A percentile compares a stretch with the other conserved stretches of the same genome.
Conservation (phyloP, 768 basidiomycete genomes). For the Pluteus cervinus region DNA sequence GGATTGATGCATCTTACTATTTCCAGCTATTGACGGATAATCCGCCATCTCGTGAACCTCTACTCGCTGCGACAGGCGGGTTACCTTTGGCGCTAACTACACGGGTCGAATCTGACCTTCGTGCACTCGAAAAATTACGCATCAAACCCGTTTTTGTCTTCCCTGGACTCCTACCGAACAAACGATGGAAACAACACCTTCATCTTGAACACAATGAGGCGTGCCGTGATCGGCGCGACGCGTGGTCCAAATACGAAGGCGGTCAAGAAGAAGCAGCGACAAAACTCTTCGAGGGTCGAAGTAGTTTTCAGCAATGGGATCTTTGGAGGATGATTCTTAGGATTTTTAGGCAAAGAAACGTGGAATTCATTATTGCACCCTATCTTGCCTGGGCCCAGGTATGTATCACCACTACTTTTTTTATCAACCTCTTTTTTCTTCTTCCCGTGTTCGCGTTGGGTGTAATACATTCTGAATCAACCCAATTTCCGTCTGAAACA, state of each 20-base stretch:
- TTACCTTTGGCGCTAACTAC: slow-evolving; percentile 82
- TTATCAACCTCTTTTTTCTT: slow-evolving; percentile 8
- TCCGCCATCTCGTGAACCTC: slow-evolving; percentile 77
- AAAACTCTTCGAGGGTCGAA: slow-evolving; percentile 73
- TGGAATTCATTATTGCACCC: slow-evolving; percentile 94
- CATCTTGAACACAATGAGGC: slow-evolving; percentile 57
- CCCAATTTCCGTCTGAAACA: slow-evolving; percentile 22
- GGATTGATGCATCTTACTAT: slow-evolving; percentile 94
- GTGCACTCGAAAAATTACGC: slow-evolving; percentile 80
- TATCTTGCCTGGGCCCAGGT: slow-evolving; percentile 97
- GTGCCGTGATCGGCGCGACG: slow-evolving; percentile 72
- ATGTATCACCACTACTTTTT: too few species aligned
- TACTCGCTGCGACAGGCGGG: slow-evolving; percentile 93
- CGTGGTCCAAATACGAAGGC: slow-evolving; percentile 91
- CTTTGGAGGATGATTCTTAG: slow-evolving; percentile 91
- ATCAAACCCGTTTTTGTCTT: slow-evolving; percentile 99
- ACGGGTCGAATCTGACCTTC: slow-evolving; percentile 89
- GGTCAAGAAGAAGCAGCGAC: slow-evolving; percentile 89
- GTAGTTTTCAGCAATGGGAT: slow-evolving; percentile 76
- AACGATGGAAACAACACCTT: slow-evolving; percentile 61
- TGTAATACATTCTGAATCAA: not conserved
- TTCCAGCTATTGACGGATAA: slow-evolving; percentile 72
- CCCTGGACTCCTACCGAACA: slow-evolving; percentile 77
- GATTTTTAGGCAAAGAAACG: slow-evolving; percentile 89
- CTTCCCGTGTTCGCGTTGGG: slow-evolving; percentile 8